Percentiles rank a stretch among this genome's conserved stretches.
Evolutionary conservation across 352 stramenopile genomes (phyloP).

Genomic region (Globisporangium uncinulatum): DNA sequence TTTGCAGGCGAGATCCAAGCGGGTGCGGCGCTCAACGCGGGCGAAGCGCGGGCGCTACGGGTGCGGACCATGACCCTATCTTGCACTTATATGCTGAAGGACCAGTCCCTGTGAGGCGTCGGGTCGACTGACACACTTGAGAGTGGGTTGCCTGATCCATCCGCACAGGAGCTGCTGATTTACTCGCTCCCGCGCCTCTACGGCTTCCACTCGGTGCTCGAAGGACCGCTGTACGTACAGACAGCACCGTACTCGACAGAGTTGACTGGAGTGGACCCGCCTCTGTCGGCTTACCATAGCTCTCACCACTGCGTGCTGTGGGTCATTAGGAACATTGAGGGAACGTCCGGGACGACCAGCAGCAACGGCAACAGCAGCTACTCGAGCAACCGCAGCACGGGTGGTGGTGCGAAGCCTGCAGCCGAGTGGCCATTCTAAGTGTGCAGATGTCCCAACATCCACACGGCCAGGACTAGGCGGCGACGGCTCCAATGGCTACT

Average conservation of each 20-base stretch:
- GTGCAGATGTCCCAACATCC: neutral
- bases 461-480: neutral
- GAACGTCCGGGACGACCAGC: conserved; percentile 25
- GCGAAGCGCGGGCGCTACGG: conserved; percentile 56
- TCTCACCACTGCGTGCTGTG: too few species aligned
- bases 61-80: too few species aligned
- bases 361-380: conserved; percentile 23
- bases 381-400: conserved; percentile 16
- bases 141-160: too few species aligned
- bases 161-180: conserved; percentile 63
- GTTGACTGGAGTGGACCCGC: too few species aligned
- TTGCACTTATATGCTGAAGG: too few species aligned
- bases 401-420: conserved; percentile 27
- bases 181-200: conserved; percentile 76
- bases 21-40: conserved; percentile 52
- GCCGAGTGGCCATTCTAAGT: conserved; percentile 75
- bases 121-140: too few species aligned
- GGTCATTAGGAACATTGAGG: conserved; percentile 56
- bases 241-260: too few species aligned
- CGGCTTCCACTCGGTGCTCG: conserved; percentile 72
- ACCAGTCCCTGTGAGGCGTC: too few species aligned
- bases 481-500: too few species aligned
- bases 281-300: too few species aligned
- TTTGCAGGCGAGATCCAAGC: conserved; percentile 43
- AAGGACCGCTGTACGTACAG: conserved; percentile 66